Evolutionary conservation across 164 flowering plant species (phyloP), one percentile per base, ranked within the genome.

Genomic region (Annona cherimola): DNA sequence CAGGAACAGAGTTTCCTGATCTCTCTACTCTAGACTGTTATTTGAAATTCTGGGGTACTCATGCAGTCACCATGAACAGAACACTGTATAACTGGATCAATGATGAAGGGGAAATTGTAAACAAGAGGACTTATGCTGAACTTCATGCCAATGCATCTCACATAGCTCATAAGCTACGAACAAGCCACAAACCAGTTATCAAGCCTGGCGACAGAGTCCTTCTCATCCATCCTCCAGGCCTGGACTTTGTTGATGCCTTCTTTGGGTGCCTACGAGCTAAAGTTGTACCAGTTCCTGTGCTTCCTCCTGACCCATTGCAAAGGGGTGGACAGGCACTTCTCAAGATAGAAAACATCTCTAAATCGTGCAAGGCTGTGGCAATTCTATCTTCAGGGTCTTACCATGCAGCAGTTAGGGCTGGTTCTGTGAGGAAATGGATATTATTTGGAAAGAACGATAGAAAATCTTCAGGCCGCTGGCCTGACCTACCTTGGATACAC

Each of bases 271-370:
- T 89, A 68, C 82, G 90, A 76, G 92, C 96, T 19, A 84, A 77
- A 75, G 86, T 91, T 54, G 35, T 89, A 64, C 97, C 92, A 9
- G 91, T 91, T 42, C 97, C 97, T 68, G 91, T 85, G 61, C 81
- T 91, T 61, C 97, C 97, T 26, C 89, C 94, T 19, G 94, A 91
- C 79, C 97, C 97, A 42, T 65, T 86, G 50, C 94, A 91, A 80
- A 87, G 85, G 81, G 89, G 94, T 42, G 89, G 92, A 8, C 97
- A 91, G 78, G 91, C 92, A 40, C 89, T 91, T 68, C 69, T 88
- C 63, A 86, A 91, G 74, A 88, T 91, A 14, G 90, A 84, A 69
- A 89, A 89, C 74, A 78, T 91, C 54, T 87, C 90, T n/a, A 83
- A 86, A 70, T 79, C 92, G 43, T 85, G 86, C 73, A 81, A 80